Percentiles rank a stretch among this genome's conserved stretches.
Evolutionary conservation across 2,329 filamentous ascomycete genomes (phyloP).

Genomic region (Lojkania enalia): DNA sequence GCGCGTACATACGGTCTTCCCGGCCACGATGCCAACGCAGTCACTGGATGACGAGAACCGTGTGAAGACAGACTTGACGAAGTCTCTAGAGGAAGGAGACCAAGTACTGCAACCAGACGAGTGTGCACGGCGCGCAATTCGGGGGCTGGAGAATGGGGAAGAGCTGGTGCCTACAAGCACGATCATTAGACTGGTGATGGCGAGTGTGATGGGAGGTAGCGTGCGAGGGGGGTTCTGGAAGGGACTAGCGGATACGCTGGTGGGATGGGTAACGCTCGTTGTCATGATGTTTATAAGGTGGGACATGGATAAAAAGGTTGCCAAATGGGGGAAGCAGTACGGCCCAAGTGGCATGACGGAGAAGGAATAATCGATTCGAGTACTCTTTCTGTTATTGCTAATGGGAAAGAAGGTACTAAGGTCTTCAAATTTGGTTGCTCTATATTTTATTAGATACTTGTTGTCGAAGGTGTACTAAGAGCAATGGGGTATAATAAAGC

Average conservation of each 20-base stretch:
- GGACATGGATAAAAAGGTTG: constrained; percentile 17
- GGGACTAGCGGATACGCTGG: constrained; percentile 10
- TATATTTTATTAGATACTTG: too few species aligned
- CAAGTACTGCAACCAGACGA: constrained; percentile 30
- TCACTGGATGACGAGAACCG: constrained; percentile 37
- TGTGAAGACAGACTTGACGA: constrained; percentile 46
- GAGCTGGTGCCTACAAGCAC: constrained; percentile 31
- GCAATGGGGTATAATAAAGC: too few species aligned
- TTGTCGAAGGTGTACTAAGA: too few species aligned
- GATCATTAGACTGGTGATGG: constrained; percentile 17
- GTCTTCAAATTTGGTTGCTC: too few species aligned
- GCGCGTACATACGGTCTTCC: constrained; percentile 17
- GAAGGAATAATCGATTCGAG: too few species aligned
- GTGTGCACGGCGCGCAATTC: constrained; percentile 25
- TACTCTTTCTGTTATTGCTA: too few species aligned
- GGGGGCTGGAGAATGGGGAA: constrained; percentile 28
- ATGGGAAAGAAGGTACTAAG: too few species aligned
- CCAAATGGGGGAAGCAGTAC: constrained; percentile 15
- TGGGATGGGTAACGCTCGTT: constrained; percentile 11
- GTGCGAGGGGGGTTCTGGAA: constrained; percentile 14
- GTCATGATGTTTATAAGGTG: constrained; percentile 17
- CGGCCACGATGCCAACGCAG: constrained; percentile 20
- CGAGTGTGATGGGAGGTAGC: constrained; percentile 14
- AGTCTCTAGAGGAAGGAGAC: constrained; percentile 44
- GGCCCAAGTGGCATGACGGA: constrained; percentile 12